These are phyloP conservation scores for Knufia petricola DNA, from an alignment of 2,329 filamentous ascomycete genomes.

Conservation along the genomic window DNA sequence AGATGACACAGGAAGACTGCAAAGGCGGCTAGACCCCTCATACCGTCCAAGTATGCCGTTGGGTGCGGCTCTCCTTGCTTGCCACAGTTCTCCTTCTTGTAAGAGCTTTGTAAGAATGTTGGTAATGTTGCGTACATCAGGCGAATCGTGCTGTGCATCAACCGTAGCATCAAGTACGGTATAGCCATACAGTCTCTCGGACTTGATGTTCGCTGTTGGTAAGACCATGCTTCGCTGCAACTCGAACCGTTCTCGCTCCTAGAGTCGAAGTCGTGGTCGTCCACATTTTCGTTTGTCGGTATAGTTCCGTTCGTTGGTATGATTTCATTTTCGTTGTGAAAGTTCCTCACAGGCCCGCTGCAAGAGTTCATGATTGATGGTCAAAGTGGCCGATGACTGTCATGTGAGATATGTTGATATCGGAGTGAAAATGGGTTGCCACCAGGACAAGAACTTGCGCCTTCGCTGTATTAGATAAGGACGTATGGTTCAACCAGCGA, in stretches of 20 bases:
- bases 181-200: not conserved
- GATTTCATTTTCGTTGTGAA: slow-evolving; percentile 3
- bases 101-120: slow-evolving; percentile 4
- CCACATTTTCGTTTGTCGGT: slow-evolving; percentile 4
- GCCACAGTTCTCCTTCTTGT: not conserved
- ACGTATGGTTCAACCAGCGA: too few relatives aligned
- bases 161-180: not conserved
- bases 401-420: not conserved
- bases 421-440: too few relatives aligned
- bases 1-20: slow-evolving; percentile 20
- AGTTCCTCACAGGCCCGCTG: slow-evolving; percentile 8
- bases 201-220: not conserved
- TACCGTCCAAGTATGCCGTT: slow-evolving; percentile 24
- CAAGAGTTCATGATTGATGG: slow-evolving; percentile 13
- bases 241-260: not conserved
- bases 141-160: not conserved
- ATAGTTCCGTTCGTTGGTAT: slow-evolving; percentile 4
- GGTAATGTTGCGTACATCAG: not conserved
- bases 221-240: slow-evolving; percentile 6
- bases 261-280: slow-evolving; percentile 5
- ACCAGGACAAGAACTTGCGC: too few relatives aligned
- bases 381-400: not conserved
- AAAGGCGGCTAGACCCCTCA: slow-evolving; percentile 23
- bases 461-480: too few relatives aligned
- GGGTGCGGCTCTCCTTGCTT: slow-evolving; percentile 12